Base-by-base conservation (phyloP, 768 basidiomycete species). In the Gloeophyllum trabeum region DNA sequence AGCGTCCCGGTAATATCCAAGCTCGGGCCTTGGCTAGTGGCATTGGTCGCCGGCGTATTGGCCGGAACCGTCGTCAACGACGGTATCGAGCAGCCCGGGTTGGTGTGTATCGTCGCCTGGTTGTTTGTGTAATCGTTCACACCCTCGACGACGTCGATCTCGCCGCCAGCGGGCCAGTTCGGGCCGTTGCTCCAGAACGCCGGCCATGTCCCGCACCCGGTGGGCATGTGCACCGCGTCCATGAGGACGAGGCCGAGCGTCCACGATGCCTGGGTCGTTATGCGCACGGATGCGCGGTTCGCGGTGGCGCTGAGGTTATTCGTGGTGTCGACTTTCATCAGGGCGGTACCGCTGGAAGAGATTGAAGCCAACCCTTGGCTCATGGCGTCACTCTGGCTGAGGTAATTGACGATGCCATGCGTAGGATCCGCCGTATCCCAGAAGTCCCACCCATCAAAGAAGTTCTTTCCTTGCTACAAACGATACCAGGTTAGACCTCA, bases 301-400 rank as follows among this genome's bases (percentile, higher is more conserved):
- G 57, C 72, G n/a, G 70, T 52, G 24, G 92, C 81, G 14, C 28
- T 16, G 36, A 37, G 7, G 20, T 61, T 70, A 6, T 76, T 69
- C 4, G 89, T 93, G 4, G 86, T 92, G 55, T 94, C 89, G 20
- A 94, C 80, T 24, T 75, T 67, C 90, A 97, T 93, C 43, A 96
- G 61, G 14, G 83, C 87, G 60, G 89, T 75, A 18, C 87, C 86
- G 6, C 12, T 73, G 65, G 23, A 79, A 54, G 23, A 97, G 69
- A 38, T 75, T 74, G 45, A 66, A 74, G 5, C 16, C 16, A 32
- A 32, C 16, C 28, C 16, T 10, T 32, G 28, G 10, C n/a, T n/a
- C n/a, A n/a, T n/a, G n/a, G n/a, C 84, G 35, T 74, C 72, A 43
- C 50, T 49, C 52, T 79, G 67, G 54, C 79, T 71, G 4, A 87